These are phyloP conservation scores for Manihot esculenta DNA, from an alignment of 441 rosid species.

Conservation along the genomic window DNA sequence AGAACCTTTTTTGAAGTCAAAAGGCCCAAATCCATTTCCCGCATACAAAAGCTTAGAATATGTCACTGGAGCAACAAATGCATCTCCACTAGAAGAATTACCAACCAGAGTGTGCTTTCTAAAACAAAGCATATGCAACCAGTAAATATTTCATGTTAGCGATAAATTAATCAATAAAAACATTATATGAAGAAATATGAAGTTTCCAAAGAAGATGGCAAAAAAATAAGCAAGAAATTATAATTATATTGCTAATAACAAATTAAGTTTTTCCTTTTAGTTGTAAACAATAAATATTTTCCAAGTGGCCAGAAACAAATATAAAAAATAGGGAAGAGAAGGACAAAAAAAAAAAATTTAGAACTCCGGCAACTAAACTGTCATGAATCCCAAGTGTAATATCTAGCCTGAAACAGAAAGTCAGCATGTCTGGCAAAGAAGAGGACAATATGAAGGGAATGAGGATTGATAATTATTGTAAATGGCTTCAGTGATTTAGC, in stretches of 20 bases:
- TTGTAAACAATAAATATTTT: not conserved
- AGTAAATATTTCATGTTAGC: conserved; percentile 27
- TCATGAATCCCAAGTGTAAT: not conserved
- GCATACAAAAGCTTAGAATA: conserved; percentile 42
- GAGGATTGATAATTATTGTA: not conserved
- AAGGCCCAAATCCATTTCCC: conserved; percentile 49
- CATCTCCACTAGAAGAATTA: conserved; percentile 52
- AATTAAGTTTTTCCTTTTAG: not conserved
- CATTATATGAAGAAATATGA: not conserved
- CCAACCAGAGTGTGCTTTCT: conserved; percentile 53
- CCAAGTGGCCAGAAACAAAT: not conserved
- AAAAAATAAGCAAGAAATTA: not conserved
- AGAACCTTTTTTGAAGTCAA: conserved; percentile 43
- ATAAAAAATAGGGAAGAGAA: not conserved
- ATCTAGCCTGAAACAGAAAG: not conserved
- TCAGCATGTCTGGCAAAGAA: not conserved
- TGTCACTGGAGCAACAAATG: conserved; percentile 49
- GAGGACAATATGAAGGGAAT: not conserved
- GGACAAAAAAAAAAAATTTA: not conserved
- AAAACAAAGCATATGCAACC: conserved; percentile 38
- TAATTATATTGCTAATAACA: not conserved
- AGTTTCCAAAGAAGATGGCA: not conserved
- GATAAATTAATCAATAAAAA: not conserved
- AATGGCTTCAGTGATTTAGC: not conserved
- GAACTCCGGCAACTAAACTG: not conserved